A percentile compares a stretch with the other conserved stretches of the same genome.
These are phyloP conservation scores for Colletotrichum chlorophyti DNA, from an alignment of 2,329 filamentous ascomycete genomes.

Conservation along the genomic window DNA sequence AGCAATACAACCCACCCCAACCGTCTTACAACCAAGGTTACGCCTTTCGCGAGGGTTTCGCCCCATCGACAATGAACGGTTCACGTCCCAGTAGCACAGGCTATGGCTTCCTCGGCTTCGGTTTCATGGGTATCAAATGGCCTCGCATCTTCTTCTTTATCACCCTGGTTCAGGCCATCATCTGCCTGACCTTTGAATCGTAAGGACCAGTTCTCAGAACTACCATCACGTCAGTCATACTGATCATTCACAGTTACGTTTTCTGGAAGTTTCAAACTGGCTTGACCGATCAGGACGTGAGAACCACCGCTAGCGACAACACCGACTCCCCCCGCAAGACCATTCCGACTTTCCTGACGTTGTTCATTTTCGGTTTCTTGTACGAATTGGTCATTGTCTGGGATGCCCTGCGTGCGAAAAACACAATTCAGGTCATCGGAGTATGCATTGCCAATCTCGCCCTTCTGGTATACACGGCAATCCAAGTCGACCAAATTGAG, in stretches of 20 bases:
- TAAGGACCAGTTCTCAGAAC: no score
- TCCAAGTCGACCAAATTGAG: constrained; percentile 90
- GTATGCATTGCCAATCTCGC: constrained; percentile 92
- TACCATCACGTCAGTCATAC: background rate
- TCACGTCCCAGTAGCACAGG: constrained; percentile 31
- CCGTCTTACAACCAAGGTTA: constrained; percentile 36
- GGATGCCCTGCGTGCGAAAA: constrained; percentile 92
- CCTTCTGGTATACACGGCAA: constrained; percentile 88
- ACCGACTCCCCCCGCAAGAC: constrained; percentile 66
- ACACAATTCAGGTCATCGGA: constrained; percentile 98
- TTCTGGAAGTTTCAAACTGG: constrained; percentile 84
- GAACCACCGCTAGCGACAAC: constrained; percentile 50
- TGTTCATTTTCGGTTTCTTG: constrained; percentile 97
- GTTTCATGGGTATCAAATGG: constrained; percentile 85
- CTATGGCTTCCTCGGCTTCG: constrained; percentile 51
- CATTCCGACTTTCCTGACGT: constrained; percentile 92
- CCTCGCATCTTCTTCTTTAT: constrained; percentile 84
- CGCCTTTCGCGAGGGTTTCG: constrained; percentile 45
- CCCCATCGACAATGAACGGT: constrained; percentile 38
- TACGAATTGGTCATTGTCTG: constrained; percentile 91
- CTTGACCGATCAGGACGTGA: constrained; percentile 40
- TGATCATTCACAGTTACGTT: constrained; percentile 70
- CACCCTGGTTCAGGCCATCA: constrained; percentile 76
- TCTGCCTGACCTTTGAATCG: constrained; percentile 87
- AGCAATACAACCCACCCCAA: constrained; percentile 27